Evolutionary conservation across 352 stramenopile species (phyloP).

Genomic region (Phytophthora macrochlamydospora): DNA sequence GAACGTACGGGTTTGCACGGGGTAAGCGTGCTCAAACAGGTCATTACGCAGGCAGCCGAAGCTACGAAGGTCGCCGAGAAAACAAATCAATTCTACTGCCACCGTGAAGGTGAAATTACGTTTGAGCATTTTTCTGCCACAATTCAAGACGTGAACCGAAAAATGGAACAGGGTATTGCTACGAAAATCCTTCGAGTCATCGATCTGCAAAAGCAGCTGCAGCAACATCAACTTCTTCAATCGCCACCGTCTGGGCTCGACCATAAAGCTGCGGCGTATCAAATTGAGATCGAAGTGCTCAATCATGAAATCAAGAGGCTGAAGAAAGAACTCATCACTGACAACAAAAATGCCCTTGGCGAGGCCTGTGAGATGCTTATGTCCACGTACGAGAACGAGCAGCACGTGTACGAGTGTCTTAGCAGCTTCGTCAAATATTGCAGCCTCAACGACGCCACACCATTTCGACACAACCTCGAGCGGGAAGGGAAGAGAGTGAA

Average conservation of each 20-base stretch:
- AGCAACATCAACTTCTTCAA: constrained; percentile 19
- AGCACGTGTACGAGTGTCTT: constrained; percentile 75
- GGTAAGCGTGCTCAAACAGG: constrained; percentile 51
- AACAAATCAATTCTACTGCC: constrained; percentile 9
- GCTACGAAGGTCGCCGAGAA: constrained; percentile 43
- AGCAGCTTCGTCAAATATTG: constrained; percentile 65
- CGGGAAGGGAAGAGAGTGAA: constrained; percentile 58
- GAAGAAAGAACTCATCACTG: constrained; percentile 61
- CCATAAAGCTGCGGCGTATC: constrained; percentile 21
- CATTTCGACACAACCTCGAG: constrained; percentile 64
- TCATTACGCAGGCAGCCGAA: constrained; percentile 47
- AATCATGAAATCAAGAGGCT: constrained; percentile 48
- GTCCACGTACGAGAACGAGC: constrained; percentile 72
- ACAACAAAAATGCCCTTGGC: constrained; percentile 46
- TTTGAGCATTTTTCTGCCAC: constrained; percentile 63
- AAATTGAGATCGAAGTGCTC: constrained; percentile 69
- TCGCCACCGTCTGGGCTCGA: constrained; percentile 15
- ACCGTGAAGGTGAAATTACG: constrained; percentile 66
- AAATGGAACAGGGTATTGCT: constrained; percentile 67
- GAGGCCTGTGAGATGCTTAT: constrained; percentile 67
- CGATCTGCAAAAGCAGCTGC: constrained; percentile 46
- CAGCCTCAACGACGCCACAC: constrained; percentile 40
- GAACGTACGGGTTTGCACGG: constrained; percentile 54
- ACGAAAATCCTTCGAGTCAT: constrained; percentile 58
- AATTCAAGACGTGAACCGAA: constrained; percentile 68